Evolutionary conservation across 1,284 basidiomycete species (phyloP).

Genomic region (Lentinula novae-zelandiae): DNA sequence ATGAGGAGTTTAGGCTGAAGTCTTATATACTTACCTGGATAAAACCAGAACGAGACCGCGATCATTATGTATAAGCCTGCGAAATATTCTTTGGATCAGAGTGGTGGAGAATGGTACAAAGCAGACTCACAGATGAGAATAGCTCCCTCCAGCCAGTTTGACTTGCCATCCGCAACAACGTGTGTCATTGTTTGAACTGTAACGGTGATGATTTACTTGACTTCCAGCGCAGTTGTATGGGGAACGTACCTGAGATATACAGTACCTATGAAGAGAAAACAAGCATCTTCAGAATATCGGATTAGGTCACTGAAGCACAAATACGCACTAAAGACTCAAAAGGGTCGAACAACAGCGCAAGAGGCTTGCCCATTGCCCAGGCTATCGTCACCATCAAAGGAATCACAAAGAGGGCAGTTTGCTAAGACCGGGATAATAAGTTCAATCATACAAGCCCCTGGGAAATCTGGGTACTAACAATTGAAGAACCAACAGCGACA

Average conservation of each 20-base stretch:
- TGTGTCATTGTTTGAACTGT: conserved; percentile 78
- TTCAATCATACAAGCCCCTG: neutral
- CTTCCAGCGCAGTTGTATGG: neutral
- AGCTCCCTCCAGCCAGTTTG: conserved; percentile 79
- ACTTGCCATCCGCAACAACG: conserved; percentile 79
- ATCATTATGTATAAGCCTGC: conserved; percentile 35
- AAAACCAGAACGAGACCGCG: conserved; percentile 38
- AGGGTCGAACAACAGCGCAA: conserved; percentile 63
- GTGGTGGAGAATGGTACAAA: neutral
- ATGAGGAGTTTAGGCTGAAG: neutral
- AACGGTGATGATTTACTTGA: neutral
- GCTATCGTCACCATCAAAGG: conserved; percentile 65
- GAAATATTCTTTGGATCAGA: neutral
- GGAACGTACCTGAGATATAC: conserved; percentile 28
- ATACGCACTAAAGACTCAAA: conserved; percentile 61
- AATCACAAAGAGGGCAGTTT: conserved; percentile 85
- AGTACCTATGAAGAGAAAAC: conserved; percentile 26
- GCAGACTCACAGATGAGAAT: conserved; percentile 61
- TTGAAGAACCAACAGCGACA: conserved; percentile 88
- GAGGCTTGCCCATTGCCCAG: conserved; percentile 64
- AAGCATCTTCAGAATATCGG: neutral
- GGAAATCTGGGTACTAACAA: conserved; percentile 47
- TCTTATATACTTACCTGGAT: conserved; percentile 26
- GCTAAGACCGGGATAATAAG: conserved; percentile 37
- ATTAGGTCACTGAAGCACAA: neutral